A percentile compares a stretch with the other conserved stretches of the same genome.
Evolutionary conservation across 2,329 filamentous ascomycete genomes (phyloP).

Genomic region (Sclerotinia trifoliorum): DNA sequence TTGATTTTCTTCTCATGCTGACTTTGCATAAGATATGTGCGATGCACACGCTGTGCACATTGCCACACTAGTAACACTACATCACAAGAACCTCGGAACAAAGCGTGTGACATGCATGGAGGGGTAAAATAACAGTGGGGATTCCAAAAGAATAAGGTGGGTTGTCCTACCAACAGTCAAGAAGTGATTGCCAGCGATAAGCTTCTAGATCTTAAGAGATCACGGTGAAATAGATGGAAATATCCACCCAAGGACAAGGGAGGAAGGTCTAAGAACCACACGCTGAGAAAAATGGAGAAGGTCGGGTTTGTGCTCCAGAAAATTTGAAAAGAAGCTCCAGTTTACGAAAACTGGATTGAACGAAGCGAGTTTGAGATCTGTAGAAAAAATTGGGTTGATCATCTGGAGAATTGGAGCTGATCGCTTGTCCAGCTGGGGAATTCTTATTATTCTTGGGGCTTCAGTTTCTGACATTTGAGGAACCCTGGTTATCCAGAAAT

Average conservation of each 20-base stretch:
- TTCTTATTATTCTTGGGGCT: conserved; percentile 14
- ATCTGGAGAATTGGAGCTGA: conserved; percentile 21
- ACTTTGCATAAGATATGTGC: neutral
- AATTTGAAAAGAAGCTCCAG: neutral
- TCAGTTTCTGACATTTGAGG: neutral
- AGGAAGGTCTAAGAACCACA: neutral
- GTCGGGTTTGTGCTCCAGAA: neutral
- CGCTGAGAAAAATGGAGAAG: conserved; percentile 11
- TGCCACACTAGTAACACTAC: neutral
- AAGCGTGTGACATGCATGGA: conserved; percentile 21
- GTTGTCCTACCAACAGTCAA: conserved; percentile 10
- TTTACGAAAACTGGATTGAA: conserved; percentile 1
- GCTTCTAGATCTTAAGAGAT: neutral
- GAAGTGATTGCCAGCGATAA: conserved; percentile 2
- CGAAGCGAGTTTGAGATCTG: conserved; percentile 3
- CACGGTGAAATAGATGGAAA: neutral
- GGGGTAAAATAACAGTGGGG: conserved; percentile 11
- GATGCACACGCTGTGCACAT: neutral
- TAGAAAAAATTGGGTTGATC: conserved; percentile 17
- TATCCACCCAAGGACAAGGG: neutral
- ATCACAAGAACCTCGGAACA: neutral
- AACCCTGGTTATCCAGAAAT: neutral
- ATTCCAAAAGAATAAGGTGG: neutral
- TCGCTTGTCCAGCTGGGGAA: conserved; percentile 12
- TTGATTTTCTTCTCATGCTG: neutral